Evolutionary conservation across 352 stramenopile species (phyloP).

Genomic region (Globisporangium takayamanum): DNA sequence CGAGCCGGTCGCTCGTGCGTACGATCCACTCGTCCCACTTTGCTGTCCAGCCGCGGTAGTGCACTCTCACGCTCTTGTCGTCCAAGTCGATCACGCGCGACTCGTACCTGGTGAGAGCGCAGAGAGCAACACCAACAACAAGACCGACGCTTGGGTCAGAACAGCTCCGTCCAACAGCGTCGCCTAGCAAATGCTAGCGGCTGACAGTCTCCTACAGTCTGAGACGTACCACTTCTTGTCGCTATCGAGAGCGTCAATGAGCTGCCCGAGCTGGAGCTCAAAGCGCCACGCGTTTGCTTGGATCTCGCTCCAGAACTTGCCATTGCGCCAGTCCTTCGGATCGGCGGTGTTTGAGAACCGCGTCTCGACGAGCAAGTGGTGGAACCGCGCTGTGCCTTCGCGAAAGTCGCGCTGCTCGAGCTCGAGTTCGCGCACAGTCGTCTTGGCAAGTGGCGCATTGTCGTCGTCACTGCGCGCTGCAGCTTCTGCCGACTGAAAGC

Average conservation of each 20-base stretch:
- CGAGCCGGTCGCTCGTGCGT: slow-evolving; percentile 82
- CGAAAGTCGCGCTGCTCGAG: slow-evolving; percentile 52
- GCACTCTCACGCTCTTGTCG: slow-evolving; percentile 71
- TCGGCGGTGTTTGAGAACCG: slow-evolving; percentile 20
- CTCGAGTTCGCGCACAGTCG: slow-evolving; percentile 37
- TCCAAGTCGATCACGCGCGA: slow-evolving; percentile 46
- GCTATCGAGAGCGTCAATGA: slow-evolving; percentile 72
- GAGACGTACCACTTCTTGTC: slow-evolving; percentile 59
- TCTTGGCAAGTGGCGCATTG: background rate
- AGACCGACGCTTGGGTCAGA: background rate
- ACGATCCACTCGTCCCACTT: slow-evolving; percentile 97
- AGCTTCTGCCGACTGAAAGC: slow-evolving; percentile 7
- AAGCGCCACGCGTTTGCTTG: slow-evolving; percentile 55
- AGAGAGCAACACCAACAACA: background rate
- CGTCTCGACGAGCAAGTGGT: slow-evolving; percentile 57
- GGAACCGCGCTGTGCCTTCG: slow-evolving; percentile 47
- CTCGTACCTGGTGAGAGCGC: slow-evolving; percentile 35
- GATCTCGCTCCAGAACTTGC: slow-evolving; percentile 61
- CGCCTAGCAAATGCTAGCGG: too few species aligned
- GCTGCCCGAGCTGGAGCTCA: slow-evolving; percentile 37
- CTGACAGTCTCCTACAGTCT: too few species aligned
- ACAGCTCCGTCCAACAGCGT: background rate
- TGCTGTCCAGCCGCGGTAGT: slow-evolving; percentile 95
- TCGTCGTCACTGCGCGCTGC: background rate
- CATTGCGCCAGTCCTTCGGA: slow-evolving; percentile 36